These are phyloP conservation scores for Labyrinthula sp. DNA, from an alignment of 352 stramenopile genomes.

Conservation along the genomic window DNA sequence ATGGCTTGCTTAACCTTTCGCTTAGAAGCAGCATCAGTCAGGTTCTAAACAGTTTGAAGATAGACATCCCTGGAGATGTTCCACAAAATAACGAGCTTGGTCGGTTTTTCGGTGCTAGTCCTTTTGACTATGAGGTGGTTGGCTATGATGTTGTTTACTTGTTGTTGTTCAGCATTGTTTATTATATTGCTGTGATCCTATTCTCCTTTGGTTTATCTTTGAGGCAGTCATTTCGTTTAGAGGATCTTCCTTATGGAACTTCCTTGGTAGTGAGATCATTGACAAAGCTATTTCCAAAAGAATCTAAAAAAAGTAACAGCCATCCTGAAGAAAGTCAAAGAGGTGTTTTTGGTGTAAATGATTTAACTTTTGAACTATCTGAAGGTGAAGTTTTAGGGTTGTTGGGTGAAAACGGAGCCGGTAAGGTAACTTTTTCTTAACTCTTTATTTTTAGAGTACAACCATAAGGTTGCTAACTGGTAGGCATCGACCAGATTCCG, in stretches of 20 bases:
- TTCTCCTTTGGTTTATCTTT: slow-evolving; percentile 9
- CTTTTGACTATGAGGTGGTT: not conserved
- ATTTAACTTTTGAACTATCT: slow-evolving; percentile 44
- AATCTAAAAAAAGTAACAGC: not conserved
- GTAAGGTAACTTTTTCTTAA: slow-evolving; percentile 80
- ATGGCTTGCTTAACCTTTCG: slow-evolving; percentile 18
- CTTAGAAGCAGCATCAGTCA: no score
- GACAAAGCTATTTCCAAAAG: not conserved
- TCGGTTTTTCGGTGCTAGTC: slow-evolving; percentile 3
- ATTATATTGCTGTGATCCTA: slow-evolving; percentile 3
- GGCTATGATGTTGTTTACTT: slow-evolving; percentile 10
- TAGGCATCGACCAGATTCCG: slow-evolving; percentile 2
- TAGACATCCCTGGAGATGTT: slow-evolving; percentile 13
- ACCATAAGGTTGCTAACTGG: slow-evolving; percentile 40
- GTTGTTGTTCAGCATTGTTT: slow-evolving; percentile 5
- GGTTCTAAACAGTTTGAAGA: no score
- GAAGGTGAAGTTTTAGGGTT: slow-evolving; percentile 70
- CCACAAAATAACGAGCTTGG: not conserved
- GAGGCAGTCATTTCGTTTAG: slow-evolving; percentile 1
- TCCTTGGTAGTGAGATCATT: slow-evolving; percentile 1
- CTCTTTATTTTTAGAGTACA: slow-evolving; percentile 76
- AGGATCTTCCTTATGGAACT: not conserved
- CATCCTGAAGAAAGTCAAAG: slow-evolving; percentile 1
- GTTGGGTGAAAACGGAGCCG: slow-evolving; percentile 67
- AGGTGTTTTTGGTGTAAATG: slow-evolving; percentile 17